Conservation (phyloP, 352 stramenopile genomes). For the Phytophthora aleatoria region DNA sequence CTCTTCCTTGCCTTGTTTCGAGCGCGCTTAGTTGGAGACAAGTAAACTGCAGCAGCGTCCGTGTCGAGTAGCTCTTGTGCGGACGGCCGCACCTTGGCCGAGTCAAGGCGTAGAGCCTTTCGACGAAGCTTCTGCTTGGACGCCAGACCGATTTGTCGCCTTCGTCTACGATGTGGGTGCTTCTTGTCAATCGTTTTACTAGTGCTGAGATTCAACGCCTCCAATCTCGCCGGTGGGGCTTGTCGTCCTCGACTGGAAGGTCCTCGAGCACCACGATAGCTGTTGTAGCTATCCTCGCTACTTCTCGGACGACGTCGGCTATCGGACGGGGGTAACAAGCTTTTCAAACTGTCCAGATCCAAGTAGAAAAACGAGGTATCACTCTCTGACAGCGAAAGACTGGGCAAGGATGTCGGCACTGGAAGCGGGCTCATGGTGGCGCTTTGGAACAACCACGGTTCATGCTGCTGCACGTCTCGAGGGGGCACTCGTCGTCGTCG, state of each 20-base stretch:
- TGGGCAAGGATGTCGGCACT: slow-evolving; percentile 12
- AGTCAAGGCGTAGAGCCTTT: slow-evolving; percentile 53
- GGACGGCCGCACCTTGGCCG: slow-evolving; percentile 39
- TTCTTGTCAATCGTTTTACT: slow-evolving; percentile 7
- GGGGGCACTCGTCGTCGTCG: slow-evolving; percentile 24
- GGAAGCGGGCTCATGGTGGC: slow-evolving; percentile 41
- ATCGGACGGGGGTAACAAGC: slow-evolving; percentile 45
- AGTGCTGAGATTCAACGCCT: slow-evolving; percentile 42
- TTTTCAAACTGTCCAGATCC: slow-evolving; percentile 66
- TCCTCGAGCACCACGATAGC: slow-evolving; percentile 4
- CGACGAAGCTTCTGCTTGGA: slow-evolving; percentile 39
- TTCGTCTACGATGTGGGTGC: slow-evolving; percentile 15
- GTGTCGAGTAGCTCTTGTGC: slow-evolving; percentile 24
- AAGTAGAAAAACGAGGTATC: slow-evolving; percentile 67
- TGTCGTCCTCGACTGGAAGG: slow-evolving; percentile 24
- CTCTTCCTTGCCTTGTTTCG: slow-evolving; percentile 26
- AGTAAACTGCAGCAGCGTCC: slow-evolving; percentile 15
- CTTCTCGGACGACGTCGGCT: slow-evolving; percentile 30
- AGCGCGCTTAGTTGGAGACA: slow-evolving; percentile 5
- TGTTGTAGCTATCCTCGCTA: slow-evolving; percentile 23
- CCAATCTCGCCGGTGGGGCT: slow-evolving; percentile 39
- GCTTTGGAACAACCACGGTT: slow-evolving; percentile 81
- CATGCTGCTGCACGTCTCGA: slow-evolving; percentile 33
- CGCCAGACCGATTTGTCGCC: slow-evolving; percentile 9
- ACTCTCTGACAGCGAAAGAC: slow-evolving; percentile 24